Percentiles rank a stretch among this genome's conserved stretches.
phyloP scores from a whole-genome alignment of 495 filamentous ascomycete species.

The Hypoxylon crocopeplum region DNA sequence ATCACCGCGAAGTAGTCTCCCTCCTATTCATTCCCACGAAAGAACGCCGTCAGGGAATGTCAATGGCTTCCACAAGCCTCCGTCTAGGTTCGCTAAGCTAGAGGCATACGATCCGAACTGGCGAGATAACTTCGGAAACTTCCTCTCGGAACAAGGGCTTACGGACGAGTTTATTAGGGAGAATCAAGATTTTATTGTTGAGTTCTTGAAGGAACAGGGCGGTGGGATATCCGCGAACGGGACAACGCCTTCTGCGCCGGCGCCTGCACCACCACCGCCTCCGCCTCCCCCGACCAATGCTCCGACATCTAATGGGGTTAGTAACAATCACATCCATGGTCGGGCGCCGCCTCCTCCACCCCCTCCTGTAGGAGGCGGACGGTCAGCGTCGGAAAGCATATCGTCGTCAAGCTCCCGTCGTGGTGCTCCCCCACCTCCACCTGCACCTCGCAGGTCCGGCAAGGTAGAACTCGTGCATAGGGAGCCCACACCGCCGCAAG shows the following conservation, averaged over 20 bases:
- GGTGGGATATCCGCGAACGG: conserved; percentile 30
- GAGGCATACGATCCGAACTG: conserved; percentile 85
- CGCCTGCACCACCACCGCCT: conserved; percentile 64
- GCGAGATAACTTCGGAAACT: conserved; percentile 79
- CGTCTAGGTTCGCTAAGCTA: conserved; percentile 67
- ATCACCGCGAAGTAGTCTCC: conserved; percentile 54
- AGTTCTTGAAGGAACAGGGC: conserved; percentile 83
- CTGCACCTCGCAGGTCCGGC: conserved; percentile 70
- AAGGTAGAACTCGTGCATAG: conserved; percentile 49
- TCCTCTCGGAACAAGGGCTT: conserved; percentile 84
- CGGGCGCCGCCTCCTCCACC: conserved; percentile 66
- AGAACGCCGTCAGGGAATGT: conserved; percentile 49
- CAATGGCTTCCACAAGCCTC: conserved; percentile 46
- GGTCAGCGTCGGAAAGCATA: conserved; percentile 58
- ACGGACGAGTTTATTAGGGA: conserved; percentile 91
- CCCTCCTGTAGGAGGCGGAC: conserved; percentile 67
- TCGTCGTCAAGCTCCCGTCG: conserved; percentile 36
- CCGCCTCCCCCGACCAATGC: conserved; percentile 50
- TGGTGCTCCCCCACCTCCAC: conserved; percentile 76
- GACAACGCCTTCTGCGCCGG: conserved; percentile 12
- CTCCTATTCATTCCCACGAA: conserved; percentile 56
- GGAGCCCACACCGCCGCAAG: conserved; percentile 63
- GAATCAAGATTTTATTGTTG: conserved; percentile 93
- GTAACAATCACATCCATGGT: conserved; percentile 25
- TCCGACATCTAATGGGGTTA: conserved; percentile 14